Evolutionary conservation across 2,329 filamentous ascomycete species (phyloP).

Genomic region (Hypoxylon sp.): DNA sequence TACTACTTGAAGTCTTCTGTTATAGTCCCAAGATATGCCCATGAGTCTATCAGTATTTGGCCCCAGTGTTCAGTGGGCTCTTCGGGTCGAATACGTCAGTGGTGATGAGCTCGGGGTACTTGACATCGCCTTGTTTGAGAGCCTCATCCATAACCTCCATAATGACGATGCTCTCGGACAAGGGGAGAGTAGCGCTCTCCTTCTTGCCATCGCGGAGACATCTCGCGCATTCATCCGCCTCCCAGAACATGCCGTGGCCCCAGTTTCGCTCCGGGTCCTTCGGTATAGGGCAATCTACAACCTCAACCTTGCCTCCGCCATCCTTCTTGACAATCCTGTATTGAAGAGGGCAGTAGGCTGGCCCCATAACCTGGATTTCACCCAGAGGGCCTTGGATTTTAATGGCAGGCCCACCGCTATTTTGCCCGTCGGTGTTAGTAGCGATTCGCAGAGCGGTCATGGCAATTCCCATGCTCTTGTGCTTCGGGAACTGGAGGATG

Average conservation of each 20-base stretch:
- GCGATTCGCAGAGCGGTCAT: constrained; percentile 75
- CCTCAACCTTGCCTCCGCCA: constrained; percentile 63
- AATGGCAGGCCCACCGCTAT: constrained; percentile 75
- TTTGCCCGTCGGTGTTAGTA: constrained; percentile 73
- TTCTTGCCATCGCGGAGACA: constrained; percentile 82
- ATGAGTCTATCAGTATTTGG: constrained; percentile 26
- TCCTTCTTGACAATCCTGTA: constrained; percentile 74
- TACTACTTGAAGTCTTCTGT: neutral
- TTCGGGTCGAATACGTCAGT: constrained; percentile 71
- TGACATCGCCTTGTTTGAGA: constrained; percentile 67
- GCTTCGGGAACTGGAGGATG: constrained; percentile 79
- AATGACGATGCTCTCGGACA: constrained; percentile 84
- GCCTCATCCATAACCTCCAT: constrained; percentile 80
- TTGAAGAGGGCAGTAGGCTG: constrained; percentile 77
- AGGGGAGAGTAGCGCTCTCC: constrained; percentile 79
- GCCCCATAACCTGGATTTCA: constrained; percentile 84
- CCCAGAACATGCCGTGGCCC: constrained; percentile 92
- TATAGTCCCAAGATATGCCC: neutral
- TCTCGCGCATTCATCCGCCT: constrained; percentile 83
- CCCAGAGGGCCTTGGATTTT: constrained; percentile 85
- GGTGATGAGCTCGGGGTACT: constrained; percentile 70
- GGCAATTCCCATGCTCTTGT: constrained; percentile 79
- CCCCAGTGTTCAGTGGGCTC: constrained; percentile 74
- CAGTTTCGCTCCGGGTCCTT: constrained; percentile 64
- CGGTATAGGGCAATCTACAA: constrained; percentile 69